Conservation (phyloP, 2,329 filamentous ascomycete genomes). For the Orbilia ellipsospora region DNA sequence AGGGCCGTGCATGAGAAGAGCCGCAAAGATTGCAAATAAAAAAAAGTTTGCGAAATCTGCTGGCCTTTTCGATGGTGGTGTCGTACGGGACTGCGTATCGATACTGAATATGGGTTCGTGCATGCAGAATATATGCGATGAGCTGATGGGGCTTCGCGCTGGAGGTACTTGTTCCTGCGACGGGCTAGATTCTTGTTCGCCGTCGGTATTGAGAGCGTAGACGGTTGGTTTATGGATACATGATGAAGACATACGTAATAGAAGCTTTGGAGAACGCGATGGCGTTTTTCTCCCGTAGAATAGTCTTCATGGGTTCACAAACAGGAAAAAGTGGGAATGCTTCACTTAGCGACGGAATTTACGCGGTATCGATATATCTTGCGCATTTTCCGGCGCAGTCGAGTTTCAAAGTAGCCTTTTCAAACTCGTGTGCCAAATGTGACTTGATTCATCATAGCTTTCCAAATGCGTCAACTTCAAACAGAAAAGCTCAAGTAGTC, state of each 20-base stretch:
- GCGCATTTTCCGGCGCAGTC: too few species aligned
- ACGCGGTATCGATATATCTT: too few species aligned
- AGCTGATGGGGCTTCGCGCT: neutral
- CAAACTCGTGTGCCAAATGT: too few species aligned
- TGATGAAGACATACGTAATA: neutral
- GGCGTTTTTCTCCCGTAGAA: conserved; percentile 2
- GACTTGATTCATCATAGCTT: too few species aligned
- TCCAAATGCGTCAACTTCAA: too few species aligned
- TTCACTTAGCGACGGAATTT: too few species aligned
- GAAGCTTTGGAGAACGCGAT: conserved; percentile 2
- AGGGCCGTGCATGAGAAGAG: conserved; percentile 17
- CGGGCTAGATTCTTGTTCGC: neutral
- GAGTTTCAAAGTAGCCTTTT: too few species aligned
- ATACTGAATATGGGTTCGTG: neutral
- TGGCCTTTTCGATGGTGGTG: neutral
- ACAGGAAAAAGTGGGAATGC: neutral
- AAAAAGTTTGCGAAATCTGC: neutral
- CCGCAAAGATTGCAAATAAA: neutral
- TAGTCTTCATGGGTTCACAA: neutral
- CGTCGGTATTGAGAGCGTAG: neutral
- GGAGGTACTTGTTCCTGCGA: conserved; percentile 7
- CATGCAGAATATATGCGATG: conserved; percentile 11
- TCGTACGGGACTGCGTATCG: neutral
- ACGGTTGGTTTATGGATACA: conserved; percentile 3
- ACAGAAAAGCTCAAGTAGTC: too few species aligned